Conservation (phyloP, 441 rosid genomes). For the Mallotus japonicus region DNA sequence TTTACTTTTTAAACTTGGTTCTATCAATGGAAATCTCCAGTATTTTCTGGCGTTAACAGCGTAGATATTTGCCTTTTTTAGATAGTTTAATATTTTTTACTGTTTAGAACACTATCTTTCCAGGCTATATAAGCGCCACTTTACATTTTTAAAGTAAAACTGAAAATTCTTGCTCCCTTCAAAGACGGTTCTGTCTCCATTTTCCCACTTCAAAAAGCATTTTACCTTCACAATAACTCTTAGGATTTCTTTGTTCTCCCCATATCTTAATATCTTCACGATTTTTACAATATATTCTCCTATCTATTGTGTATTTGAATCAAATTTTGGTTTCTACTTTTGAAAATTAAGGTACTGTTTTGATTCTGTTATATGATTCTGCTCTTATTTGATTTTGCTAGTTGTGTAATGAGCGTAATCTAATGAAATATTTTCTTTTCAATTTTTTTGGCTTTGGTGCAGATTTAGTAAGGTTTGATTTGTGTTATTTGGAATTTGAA, state of each 20-base stretch:
- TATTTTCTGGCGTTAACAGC: conserved; percentile 29
- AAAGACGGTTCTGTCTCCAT: conserved; percentile 28
- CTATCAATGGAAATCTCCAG: conserved; percentile 28
- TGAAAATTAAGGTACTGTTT: too few relatives aligned
- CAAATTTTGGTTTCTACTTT: too few relatives aligned
- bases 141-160: conserved; percentile 10
- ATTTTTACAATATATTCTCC: too few relatives aligned
- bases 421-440: too few relatives aligned
- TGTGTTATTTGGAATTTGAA: neutral
- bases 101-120: neutral
- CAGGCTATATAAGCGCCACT: conserved; percentile 15
- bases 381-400: too few relatives aligned
- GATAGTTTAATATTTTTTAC: neutral
- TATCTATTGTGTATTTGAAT: too few relatives aligned
- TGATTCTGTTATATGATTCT: too few relatives aligned
- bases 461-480: conserved; percentile 13
- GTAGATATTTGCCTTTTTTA: neutral
- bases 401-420: too few relatives aligned
- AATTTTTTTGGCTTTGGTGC: neutral
- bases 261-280: too few relatives aligned
- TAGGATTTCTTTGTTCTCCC: too few relatives aligned
- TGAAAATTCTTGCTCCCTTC: neutral
- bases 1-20: too few relatives aligned
- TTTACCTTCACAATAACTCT: conserved; percentile 13
- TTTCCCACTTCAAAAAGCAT: conserved; percentile 4